These are phyloP conservation scores for Peronospora belbahrii DNA, from an alignment of 352 stramenopile genomes.

Conservation along the genomic window DNA sequence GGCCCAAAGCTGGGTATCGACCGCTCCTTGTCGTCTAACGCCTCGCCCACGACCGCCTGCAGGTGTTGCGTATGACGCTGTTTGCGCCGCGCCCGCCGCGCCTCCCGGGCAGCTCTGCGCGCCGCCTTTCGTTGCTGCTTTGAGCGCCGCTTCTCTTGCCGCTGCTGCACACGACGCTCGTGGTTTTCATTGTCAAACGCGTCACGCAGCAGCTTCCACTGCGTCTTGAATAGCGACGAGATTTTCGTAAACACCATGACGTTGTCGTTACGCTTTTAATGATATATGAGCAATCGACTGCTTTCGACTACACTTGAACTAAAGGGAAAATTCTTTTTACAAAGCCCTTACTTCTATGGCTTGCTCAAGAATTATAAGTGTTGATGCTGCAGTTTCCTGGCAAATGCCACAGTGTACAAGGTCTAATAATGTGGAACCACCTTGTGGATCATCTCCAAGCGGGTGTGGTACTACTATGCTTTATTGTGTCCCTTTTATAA, in stretches of 20 bases:
- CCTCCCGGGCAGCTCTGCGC: slow-evolving; percentile 21
- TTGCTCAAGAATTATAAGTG: not conserved
- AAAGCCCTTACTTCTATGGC: slow-evolving; percentile 7
- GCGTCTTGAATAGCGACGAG: slow-evolving; percentile 25
- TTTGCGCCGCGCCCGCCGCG: slow-evolving; percentile 20
- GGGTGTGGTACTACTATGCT: not conserved
- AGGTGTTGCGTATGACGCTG: slow-evolving; percentile 14
- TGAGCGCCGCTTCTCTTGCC: slow-evolving; percentile 26
- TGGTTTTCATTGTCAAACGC: slow-evolving; percentile 17
- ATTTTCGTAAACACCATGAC: slow-evolving; percentile 36
- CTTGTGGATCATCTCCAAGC: slow-evolving; percentile 18
- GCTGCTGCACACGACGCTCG: slow-evolving; percentile 19
- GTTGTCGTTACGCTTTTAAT: slow-evolving; percentile 2
- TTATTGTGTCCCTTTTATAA: slow-evolving; percentile 7
- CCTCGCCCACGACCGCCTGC: slow-evolving; percentile 15
- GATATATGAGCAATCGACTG: slow-evolving; percentile 12
- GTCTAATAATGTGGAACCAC: not conserved
- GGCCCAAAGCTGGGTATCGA: slow-evolving; percentile 8
- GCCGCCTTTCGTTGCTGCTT: slow-evolving; percentile 29
- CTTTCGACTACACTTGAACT: not conserved
- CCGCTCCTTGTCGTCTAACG: slow-evolving; percentile 12
- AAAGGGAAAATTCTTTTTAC: slow-evolving; percentile 13
- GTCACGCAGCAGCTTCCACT: slow-evolving; percentile 26
- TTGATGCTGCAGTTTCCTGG: slow-evolving; percentile 23
- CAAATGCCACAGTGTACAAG: slow-evolving; percentile 13